Conservation (phyloP, 768 basidiomycete species). For the Ramaria rubella region DNA sequence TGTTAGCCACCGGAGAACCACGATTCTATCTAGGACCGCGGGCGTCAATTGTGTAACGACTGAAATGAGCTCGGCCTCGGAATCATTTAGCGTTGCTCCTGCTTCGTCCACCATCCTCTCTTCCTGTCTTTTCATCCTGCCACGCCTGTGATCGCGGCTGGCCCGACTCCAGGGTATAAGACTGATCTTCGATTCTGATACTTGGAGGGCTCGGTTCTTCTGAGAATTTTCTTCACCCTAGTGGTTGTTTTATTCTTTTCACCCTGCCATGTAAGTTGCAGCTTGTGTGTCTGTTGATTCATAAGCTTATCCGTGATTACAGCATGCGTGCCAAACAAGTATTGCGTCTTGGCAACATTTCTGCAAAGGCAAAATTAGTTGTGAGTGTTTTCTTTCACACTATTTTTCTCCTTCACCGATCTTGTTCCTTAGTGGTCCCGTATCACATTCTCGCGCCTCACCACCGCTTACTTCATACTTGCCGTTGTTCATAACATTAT, state of each 20-base stretch:
- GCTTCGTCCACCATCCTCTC: background rate
- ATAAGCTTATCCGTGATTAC: background rate
- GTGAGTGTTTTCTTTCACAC: slow-evolving; percentile 30
- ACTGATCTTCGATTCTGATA: background rate
- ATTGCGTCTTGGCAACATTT: slow-evolving; percentile 14
- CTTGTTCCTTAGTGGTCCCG: slow-evolving; percentile 50
- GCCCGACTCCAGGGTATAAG: slow-evolving; percentile 12
- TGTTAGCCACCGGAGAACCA: no score
- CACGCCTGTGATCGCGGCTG: slow-evolving; percentile 19
- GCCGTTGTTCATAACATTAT: slow-evolving; percentile 58
- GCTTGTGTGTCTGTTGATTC: background rate
- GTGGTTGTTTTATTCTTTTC: slow-evolving; percentile 31
- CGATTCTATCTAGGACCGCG: background rate
- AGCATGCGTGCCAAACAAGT: slow-evolving; percentile 37
- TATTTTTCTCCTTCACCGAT: background rate
- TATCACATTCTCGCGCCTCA: slow-evolving; percentile 60
- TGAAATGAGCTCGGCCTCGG: background rate
- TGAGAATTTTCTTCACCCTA: slow-evolving; percentile 30
- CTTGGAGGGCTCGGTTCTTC: background rate
- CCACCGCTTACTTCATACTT: slow-evolving; percentile 59
- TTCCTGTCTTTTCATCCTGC: slow-evolving; percentile 11
- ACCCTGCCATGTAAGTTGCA: slow-evolving; percentile 15
- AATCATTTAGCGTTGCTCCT: background rate
- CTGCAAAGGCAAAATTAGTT: slow-evolving; percentile 39
- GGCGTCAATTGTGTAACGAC: background rate